phyloP scores from a whole-genome alignment of 352 stramenopile genomes.

The Halophytophthora polymorphica region DNA sequence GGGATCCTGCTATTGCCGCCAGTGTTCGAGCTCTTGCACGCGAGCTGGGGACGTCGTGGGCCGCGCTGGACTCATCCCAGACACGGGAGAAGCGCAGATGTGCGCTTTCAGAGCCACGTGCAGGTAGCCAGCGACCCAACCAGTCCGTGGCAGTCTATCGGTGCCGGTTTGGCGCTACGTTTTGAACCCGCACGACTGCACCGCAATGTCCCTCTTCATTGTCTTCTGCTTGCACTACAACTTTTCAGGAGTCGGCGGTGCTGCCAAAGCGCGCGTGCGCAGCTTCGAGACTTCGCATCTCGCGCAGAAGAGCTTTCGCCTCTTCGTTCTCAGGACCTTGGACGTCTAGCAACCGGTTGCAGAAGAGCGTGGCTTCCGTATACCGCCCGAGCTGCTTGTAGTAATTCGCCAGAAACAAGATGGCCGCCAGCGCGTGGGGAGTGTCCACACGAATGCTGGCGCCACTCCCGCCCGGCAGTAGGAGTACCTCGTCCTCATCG shows the following conservation, averaged over 20 bases:
- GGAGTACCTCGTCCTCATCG: constrained; percentile 19
- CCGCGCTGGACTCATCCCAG: constrained; percentile 4
- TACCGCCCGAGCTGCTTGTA: constrained; percentile 72
- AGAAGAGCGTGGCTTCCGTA: constrained; percentile 57
- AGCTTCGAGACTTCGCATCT: constrained; percentile 72
- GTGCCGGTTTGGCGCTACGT: constrained; percentile 12
- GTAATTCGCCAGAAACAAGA: constrained; percentile 81
- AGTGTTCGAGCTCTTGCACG: constrained; percentile 5
- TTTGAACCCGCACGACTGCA: no score
- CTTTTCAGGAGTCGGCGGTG: neutral
- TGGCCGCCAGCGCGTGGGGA: constrained; percentile 52
- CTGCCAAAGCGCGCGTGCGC: constrained; percentile 14
- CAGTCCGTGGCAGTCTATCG: constrained; percentile 13
- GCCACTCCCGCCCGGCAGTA: constrained; percentile 23
- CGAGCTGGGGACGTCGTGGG: constrained; percentile 21
- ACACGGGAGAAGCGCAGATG: neutral
- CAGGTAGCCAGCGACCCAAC: constrained; percentile 5
- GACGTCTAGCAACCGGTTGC: constrained; percentile 73
- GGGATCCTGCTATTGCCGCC: neutral
- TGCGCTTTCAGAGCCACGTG: constrained; percentile 20
- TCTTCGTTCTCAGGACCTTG: constrained; percentile 82
- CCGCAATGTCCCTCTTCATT: no score
- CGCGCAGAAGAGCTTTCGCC: constrained; percentile 70
- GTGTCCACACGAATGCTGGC: constrained; percentile 59
- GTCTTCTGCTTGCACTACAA: no score